Evolutionary conservation across 2,329 filamentous ascomycete species (phyloP), one percentile per base, ranked within the genome.

Genomic region (Fusarium goolgardi): DNA sequence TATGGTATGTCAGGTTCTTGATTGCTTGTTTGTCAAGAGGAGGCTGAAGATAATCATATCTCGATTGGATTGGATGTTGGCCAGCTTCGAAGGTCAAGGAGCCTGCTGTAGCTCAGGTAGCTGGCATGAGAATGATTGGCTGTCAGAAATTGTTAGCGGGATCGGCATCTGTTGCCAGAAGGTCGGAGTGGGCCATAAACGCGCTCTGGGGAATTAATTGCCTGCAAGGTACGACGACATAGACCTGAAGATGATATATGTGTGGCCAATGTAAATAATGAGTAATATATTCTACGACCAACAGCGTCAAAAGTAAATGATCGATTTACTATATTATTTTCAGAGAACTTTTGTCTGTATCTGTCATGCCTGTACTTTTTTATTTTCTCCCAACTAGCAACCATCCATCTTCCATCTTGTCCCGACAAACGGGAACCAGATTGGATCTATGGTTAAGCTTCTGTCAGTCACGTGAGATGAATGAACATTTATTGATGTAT

Each of bases 61-160:
- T 46, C 18, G 52, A 51, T 55, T 59, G 53, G 43, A 46, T 40
- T 31, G 45, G 32, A 51, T 55, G 46, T 50, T 56, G 51, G 45
- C 10, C 27, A 1, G 27, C 65, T 62, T 69, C 69, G 51, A 63
- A 60, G 55, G 31, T 60, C 47, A 25, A 50, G 35, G 50, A 50
- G 47, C 11, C 31, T 20, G 34, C 40, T 43, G 50, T 59, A 61
- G 27, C 41, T 61, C 52, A 47, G 51, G 57, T 52, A 65, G 60
- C 52, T 68, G 40, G 60, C 51, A 25, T 32, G 27, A 44, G 27
- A 34, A 39, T 62, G 60, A 69, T 68, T 68, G 65, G 65, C n/a
- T 27, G 23, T 18, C 7, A 40, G 40, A 69, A 57, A 65, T 68
- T 69, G 65, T 65, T 68, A 62, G 60, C 40, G 55, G 39, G 43